Conservation (phyloP, 23 red algal species). For the Gracilariopsis chorda region DNA sequence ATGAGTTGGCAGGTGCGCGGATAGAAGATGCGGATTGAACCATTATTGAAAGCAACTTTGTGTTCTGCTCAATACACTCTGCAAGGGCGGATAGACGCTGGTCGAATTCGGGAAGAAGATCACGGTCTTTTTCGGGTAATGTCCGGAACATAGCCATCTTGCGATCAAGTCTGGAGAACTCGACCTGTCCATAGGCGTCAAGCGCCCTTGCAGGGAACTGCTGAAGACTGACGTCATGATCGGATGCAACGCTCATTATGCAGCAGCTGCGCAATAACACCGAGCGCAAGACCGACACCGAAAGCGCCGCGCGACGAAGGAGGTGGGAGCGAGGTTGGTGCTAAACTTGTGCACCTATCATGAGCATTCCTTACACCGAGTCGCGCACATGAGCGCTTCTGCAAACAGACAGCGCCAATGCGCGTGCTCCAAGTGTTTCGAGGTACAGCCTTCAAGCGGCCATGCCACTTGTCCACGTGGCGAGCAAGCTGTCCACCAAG, state of each 20-base stretch:
- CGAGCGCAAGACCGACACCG: too few species aligned
- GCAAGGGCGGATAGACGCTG: conserved; percentile 41
- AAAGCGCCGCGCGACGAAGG: too few species aligned
- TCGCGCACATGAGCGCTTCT: too few species aligned
- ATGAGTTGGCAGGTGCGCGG: background rate
- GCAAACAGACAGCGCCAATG: too few species aligned
- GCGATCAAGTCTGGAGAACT: conserved; percentile 67
- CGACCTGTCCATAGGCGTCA: conserved; percentile 33
- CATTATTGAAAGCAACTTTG: conserved; percentile 14
- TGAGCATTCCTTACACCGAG: too few species aligned
- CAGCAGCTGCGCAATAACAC: background rate
- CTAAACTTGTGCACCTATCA: too few species aligned
- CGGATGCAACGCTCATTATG: background rate
- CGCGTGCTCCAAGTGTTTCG: too few species aligned
- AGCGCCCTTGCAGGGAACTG: conserved; percentile 55
- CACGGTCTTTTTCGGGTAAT: conserved; percentile 23
- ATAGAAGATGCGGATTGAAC: conserved; percentile 27
- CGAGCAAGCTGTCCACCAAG: too few species aligned
- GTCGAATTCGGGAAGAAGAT: conserved; percentile 63
- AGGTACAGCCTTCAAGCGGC: too few species aligned
- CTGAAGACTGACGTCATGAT: conserved; percentile 34
- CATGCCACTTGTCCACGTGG: too few species aligned
- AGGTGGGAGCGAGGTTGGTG: too few species aligned
- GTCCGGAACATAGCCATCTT: conserved; percentile 50
- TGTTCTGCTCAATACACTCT: conserved; percentile 55